Evolutionary conservation across 345 rosid species (phyloP), one percentile per base, ranked within the genome.

Genomic region (Linum trigynum): DNA sequence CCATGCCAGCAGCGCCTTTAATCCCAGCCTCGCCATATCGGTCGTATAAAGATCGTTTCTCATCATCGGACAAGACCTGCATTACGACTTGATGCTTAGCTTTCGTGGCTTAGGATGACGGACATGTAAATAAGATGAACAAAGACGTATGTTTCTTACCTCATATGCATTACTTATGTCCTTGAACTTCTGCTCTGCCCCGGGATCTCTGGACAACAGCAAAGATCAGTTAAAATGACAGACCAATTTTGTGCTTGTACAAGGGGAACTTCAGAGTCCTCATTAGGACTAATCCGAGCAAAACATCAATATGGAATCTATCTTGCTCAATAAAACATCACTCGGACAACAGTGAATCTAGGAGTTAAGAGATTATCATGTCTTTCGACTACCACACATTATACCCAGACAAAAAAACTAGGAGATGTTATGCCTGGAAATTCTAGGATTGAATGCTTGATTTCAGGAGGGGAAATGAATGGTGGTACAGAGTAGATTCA

Each of bases 81-180:
- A 79, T 61, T 58, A 57, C 10, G 61, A 71, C 11, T 65, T 56
- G 4, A 39, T 56, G 63, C 67, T 65, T 32, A 36, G 51, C n/a
- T 63, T 56, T 41, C 73, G 55, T 53, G 32, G 38, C 48, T 71
- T 51, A 42, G 16, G 38, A 62, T 39, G 55, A 45, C 40, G 63
- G 10, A 43, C 45, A 56, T 5, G 61, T 45, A 43, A 39, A 62
- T 58, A 69, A 6, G 53, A 62, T 59, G 55, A 76, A 36, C 57
- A 55, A 42, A 66, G 55, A 75, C 53, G 57, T 48, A 42, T 55
- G 69, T n/a, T 55, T 70, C 2, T 75, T 65, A 89, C 99, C 96
- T 95, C 99, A 36, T 95, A 95, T 7, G 98, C 99, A 75, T 95
- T 95, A 64, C 99, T 89, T 72, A 95, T 95, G 53, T 95, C 97